Evolutionary conservation across 331 rosid genomes (phyloP).

Genomic region (Pyracantha coccinea): DNA sequence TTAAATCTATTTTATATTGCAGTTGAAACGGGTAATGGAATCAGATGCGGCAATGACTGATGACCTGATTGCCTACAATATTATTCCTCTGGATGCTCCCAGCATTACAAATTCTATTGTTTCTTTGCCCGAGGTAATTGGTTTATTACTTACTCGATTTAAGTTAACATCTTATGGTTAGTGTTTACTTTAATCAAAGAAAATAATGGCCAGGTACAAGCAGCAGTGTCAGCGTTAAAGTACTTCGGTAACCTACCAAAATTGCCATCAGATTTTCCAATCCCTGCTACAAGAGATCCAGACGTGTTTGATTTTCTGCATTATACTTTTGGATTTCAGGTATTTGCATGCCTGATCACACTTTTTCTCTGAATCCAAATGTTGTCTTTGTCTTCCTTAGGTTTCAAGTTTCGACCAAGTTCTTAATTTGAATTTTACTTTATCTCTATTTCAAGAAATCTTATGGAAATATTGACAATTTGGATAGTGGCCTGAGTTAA

Average conservation of each 20-base stretch:
- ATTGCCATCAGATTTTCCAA: conserved; percentile 51
- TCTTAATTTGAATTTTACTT: background rate
- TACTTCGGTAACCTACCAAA: conserved; percentile 62
- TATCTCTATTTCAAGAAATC: background rate
- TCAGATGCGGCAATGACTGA: conserved; percentile 88
- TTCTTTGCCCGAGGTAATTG: conserved; percentile 60
- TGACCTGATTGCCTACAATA: conserved; percentile 82
- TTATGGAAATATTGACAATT: background rate
- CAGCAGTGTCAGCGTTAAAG: conserved; percentile 67
- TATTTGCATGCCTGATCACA: conserved; percentile 19
- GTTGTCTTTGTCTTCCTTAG: background rate
- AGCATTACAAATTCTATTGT: conserved; percentile 58
- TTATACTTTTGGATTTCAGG: conserved; percentile 91
- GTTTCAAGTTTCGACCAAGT: background rate
- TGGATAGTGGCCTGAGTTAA: background rate
- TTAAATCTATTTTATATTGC: conserved; percentile 8
- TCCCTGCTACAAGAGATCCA: conserved; percentile 54
- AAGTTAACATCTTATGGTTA: background rate
- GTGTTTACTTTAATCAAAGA: conserved; percentile 12
- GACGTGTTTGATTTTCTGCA: conserved; percentile 82
- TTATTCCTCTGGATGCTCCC: conserved; percentile 80
- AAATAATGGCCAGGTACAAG: conserved; percentile 59
- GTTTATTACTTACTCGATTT: conserved; percentile 7
- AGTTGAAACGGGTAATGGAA: conserved; percentile 78
- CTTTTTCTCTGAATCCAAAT: background rate